Evolutionary conservation across 169 alveolate species (phyloP).

Genomic region (Plasmodium fragile): DNA sequence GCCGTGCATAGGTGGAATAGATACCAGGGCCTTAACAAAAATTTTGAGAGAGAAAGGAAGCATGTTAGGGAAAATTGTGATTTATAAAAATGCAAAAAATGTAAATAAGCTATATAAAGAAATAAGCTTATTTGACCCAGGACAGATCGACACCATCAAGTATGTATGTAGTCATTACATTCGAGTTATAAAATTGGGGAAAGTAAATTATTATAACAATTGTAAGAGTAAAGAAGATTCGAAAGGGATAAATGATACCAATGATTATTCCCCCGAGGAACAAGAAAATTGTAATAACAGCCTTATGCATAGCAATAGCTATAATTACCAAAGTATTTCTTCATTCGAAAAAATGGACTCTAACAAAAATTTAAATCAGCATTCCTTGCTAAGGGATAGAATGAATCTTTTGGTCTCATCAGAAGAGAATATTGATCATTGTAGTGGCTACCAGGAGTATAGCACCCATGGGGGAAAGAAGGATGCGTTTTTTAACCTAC

Average conservation of each 20-base stretch:
- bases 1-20: conserved; percentile 85
- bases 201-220: not conserved
- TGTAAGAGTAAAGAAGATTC: conserved; percentile 11
- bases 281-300: conserved; percentile 1
- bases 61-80: conserved; percentile 85
- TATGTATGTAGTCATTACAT: conserved; percentile 66
- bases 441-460: not conserved
- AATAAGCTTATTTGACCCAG: conserved; percentile 61
- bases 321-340: conserved; percentile 23
- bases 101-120: conserved; percentile 56
- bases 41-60: conserved; percentile 87
- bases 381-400: conserved; percentile 36
- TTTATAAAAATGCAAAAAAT: conserved; percentile 67
- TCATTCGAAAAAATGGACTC: conserved; percentile 24
- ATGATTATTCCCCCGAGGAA: conserved; percentile 6
- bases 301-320: not conserved
- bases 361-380: conserved; percentile 19
- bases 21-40: conserved; percentile 91
- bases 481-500: conserved; percentile 19
- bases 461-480: conserved; percentile 14
- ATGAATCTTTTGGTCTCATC: conserved; percentile 52
- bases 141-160: conserved; percentile 43
- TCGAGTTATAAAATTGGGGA: conserved; percentile 47
- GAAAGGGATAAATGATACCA: conserved; percentile 14
- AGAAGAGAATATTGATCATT: conserved; percentile 44